A percentile compares a stretch with the other conserved stretches of the same genome.
These are phyloP conservation scores for Coemansia sp. DNA, from an alignment of 192 early-diverging fungal genomes.

Conservation along the genomic window DNA sequence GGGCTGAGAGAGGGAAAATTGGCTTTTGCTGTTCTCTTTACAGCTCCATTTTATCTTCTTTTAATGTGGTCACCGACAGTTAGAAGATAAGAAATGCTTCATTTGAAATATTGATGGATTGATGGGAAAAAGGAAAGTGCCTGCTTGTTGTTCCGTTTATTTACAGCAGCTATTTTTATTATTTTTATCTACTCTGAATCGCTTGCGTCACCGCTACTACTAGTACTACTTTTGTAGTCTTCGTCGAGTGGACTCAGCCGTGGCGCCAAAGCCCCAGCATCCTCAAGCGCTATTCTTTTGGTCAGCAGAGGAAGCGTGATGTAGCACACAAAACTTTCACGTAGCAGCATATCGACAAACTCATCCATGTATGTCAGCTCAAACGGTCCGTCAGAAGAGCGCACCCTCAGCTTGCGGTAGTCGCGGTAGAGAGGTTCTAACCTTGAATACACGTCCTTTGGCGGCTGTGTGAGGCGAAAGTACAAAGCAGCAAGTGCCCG, in stretches of 20 bases:
- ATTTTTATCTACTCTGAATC: background rate
- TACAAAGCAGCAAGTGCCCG: conserved; percentile 90
- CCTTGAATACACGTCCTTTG: conserved; percentile 78
- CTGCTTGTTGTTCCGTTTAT: too few species aligned
- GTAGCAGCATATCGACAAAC: conserved; percentile 84
- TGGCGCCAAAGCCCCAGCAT: conserved; percentile 78
- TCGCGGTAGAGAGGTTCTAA: conserved; percentile 88
- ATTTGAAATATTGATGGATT: too few species aligned
- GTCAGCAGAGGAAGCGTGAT: conserved; percentile 84
- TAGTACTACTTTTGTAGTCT: conserved; percentile 55
- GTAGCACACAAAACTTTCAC: conserved; percentile 80
- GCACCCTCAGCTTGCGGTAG: conserved; percentile 75
- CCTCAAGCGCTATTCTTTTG: conserved; percentile 79
- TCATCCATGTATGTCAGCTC: conserved; percentile 80
- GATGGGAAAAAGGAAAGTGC: background rate
- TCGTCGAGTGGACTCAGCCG: conserved; percentile 69
- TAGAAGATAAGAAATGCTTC: too few species aligned
- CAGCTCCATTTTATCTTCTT: too few species aligned
- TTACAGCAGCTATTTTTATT: too few species aligned
- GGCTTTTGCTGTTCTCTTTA: too few species aligned
- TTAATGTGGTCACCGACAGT: too few species aligned
- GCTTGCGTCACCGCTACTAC: background rate
- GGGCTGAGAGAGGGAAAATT: too few species aligned
- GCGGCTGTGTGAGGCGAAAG: conserved; percentile 71
- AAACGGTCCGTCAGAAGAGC: conserved; percentile 38